Evolutionary conservation across 1,284 basidiomycete species (phyloP).

Genomic region (Pyrrhoderma lamaoense): DNA sequence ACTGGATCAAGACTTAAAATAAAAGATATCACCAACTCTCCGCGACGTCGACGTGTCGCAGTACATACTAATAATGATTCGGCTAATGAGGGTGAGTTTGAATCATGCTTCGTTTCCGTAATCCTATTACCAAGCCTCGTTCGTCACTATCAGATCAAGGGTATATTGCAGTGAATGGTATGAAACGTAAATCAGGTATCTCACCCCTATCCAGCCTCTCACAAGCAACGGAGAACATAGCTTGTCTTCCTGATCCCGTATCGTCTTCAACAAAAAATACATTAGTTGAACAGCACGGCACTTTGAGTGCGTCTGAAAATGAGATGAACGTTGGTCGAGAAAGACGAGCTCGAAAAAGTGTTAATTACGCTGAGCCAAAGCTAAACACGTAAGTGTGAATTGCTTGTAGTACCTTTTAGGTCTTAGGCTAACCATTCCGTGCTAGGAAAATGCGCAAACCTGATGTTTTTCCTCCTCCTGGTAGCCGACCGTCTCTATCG

Average conservation of each 20-base stretch:
- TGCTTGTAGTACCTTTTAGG: neutral
- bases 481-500: conserved; percentile 28
- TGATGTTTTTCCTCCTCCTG: conserved; percentile 39
- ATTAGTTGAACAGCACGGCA: conserved; percentile 32
- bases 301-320: conserved; percentile 28
- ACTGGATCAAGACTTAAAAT: conserved; percentile 34
- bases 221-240: conserved; percentile 20
- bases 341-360: conserved; percentile 66
- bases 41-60: conserved; percentile 27
- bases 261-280: conserved; percentile 34
- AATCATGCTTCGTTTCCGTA: neutral
- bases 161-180: neutral
- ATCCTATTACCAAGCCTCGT: neutral
- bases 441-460: conserved; percentile 87
- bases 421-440: conserved; percentile 18
- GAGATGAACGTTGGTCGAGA: conserved; percentile 39
- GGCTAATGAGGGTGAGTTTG: conserved; percentile 27
- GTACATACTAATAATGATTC: conserved; percentile 33
- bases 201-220: conserved; percentile 9
- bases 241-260: conserved; percentile 37
- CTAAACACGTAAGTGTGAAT: conserved; percentile 70
- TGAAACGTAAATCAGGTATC: neutral
- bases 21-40: conserved; percentile 61
- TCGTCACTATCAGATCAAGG: neutral
- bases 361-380: conserved; percentile 87